phyloP scores from a whole-genome alignment of 1,284 basidiomycete genomes.

The Puccinia brachypodii region DNA sequence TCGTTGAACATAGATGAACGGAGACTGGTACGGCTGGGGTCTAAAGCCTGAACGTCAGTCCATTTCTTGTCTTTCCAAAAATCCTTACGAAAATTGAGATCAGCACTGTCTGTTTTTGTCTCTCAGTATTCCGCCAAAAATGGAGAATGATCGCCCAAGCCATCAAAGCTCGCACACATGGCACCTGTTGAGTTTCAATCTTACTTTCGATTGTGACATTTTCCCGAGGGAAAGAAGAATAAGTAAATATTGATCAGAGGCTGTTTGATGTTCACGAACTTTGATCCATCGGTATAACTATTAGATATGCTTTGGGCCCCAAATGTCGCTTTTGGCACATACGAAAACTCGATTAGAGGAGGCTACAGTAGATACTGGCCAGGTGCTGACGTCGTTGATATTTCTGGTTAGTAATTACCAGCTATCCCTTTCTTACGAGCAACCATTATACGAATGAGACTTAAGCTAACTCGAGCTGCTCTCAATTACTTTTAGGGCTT shows the following conservation, averaged over 20 bases:
- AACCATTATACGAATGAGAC: not conserved
- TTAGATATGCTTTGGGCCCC: constrained; percentile 39
- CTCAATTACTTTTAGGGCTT: not conserved
- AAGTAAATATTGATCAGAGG: no score
- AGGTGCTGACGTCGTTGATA: constrained; percentile 34
- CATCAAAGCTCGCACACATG: constrained; percentile 17
- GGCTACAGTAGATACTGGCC: constrained; percentile 47
- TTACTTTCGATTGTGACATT: not conserved
- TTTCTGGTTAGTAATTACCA: constrained; percentile 14
- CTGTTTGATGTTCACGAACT: not conserved
- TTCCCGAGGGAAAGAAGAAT: no score
- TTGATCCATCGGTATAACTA: not conserved
- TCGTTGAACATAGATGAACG: constrained; percentile 36
- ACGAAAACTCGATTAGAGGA: not conserved
- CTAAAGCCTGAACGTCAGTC: constrained; percentile 34
- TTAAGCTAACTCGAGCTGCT: not conserved
- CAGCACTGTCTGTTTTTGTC: no score
- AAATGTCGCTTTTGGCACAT: constrained; percentile 26
- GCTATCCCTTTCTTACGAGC: not conserved
- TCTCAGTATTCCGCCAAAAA: constrained; percentile 35
- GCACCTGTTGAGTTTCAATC: constrained; percentile 32
- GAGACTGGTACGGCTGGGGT: constrained; percentile 46
- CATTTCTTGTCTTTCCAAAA: not conserved
- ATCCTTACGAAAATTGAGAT: not conserved
- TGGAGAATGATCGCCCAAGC: constrained; percentile 39